phyloP scores from a whole-genome alignment of 139 green algal species.

The Chlorella sorokiniana region DNA sequence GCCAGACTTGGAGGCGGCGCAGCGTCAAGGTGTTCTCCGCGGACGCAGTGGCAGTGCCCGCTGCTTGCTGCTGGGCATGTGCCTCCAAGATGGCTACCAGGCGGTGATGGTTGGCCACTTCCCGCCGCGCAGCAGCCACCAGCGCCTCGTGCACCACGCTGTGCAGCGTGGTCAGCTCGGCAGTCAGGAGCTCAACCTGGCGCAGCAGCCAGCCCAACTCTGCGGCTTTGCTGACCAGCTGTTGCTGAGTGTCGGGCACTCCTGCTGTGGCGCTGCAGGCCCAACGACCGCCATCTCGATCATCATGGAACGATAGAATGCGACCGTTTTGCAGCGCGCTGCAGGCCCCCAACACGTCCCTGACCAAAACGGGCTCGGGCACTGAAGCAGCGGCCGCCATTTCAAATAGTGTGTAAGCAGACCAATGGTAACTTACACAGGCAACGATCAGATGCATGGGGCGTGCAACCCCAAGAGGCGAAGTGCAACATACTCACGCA shows the following conservation, averaged over 20 bases:
- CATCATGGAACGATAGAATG: slow-evolving; percentile 52
- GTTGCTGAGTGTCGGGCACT: slow-evolving; percentile 39
- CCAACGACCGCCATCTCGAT: slow-evolving; percentile 25
- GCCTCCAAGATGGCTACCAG: slow-evolving; percentile 89
- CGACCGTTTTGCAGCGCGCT: slow-evolving; percentile 75
- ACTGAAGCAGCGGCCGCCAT: slow-evolving; percentile 24
- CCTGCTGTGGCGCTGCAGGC: slow-evolving; percentile 24
- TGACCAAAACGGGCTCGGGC: slow-evolving; percentile 85
- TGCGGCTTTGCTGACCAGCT: slow-evolving; percentile 55
- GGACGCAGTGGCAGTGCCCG: neutral
- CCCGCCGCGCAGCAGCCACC: slow-evolving; percentile 43
- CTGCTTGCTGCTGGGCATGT: slow-evolving; percentile 45
- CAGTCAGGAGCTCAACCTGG: slow-evolving; percentile 3
- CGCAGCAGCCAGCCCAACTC: slow-evolving; percentile 79
- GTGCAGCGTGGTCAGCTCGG: slow-evolving; percentile 1
- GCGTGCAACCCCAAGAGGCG: too few relatives aligned
- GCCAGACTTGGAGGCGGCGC: slow-evolving; percentile 83
- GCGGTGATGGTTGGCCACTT: slow-evolving; percentile 84
- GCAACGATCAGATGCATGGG: too few relatives aligned
- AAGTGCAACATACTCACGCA: too few relatives aligned
- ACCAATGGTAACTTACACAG: too few relatives aligned
- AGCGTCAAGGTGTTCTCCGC: slow-evolving; percentile 75
- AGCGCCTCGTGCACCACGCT: slow-evolving; percentile 36
- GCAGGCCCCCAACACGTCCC: slow-evolving; percentile 80
- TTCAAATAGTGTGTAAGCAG: neutral